Conservation (phyloP, 2,329 filamentous ascomycete species). For the Aspergillus uvarum region DNA sequence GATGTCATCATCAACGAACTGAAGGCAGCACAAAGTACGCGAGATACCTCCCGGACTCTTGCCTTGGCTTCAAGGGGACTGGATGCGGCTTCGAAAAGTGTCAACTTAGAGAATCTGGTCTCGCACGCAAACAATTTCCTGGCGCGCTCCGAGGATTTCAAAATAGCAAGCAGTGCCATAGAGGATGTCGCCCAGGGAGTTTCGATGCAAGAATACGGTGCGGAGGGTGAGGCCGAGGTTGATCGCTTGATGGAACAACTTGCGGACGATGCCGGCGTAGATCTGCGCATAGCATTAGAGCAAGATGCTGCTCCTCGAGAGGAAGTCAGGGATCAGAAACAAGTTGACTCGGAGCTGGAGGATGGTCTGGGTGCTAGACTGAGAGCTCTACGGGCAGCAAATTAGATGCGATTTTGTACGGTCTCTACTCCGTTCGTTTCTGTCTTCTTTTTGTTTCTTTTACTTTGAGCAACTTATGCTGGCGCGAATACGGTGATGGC, state of each 20-base stretch:
- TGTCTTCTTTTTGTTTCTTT: neutral
- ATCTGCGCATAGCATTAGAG: slow-evolving; percentile 42
- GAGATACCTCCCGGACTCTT: slow-evolving; percentile 47
- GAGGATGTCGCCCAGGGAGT: slow-evolving; percentile 44
- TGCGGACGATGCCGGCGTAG: slow-evolving; percentile 46
- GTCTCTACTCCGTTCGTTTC: neutral
- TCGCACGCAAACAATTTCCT: slow-evolving; percentile 46
- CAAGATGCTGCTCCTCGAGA: slow-evolving; percentile 41
- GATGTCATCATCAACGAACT: slow-evolving; percentile 52
- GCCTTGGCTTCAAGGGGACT: slow-evolving; percentile 47
- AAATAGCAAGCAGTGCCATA: slow-evolving; percentile 44
- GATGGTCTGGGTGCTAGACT: slow-evolving; percentile 44
- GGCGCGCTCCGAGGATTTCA: slow-evolving; percentile 44
- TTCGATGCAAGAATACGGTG: slow-evolving; percentile 47
- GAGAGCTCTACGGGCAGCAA: slow-evolving; percentile 41
- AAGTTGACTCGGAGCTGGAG: slow-evolving; percentile 40
- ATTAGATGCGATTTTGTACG: slow-evolving; percentile 18
- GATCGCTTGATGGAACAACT: slow-evolving; percentile 47
- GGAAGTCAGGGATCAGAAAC: slow-evolving; percentile 42
- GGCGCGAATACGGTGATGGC: neutral
- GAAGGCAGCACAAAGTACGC: slow-evolving; percentile 49
- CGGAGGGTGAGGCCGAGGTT: slow-evolving; percentile 44
- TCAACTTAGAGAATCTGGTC: slow-evolving; percentile 47
- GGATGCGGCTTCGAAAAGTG: slow-evolving; percentile 46
- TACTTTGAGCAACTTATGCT: neutral